These are phyloP conservation scores for Penicillium paxilli DNA, from an alignment of 495 filamentous ascomycete genomes.

Conservation along the genomic window DNA sequence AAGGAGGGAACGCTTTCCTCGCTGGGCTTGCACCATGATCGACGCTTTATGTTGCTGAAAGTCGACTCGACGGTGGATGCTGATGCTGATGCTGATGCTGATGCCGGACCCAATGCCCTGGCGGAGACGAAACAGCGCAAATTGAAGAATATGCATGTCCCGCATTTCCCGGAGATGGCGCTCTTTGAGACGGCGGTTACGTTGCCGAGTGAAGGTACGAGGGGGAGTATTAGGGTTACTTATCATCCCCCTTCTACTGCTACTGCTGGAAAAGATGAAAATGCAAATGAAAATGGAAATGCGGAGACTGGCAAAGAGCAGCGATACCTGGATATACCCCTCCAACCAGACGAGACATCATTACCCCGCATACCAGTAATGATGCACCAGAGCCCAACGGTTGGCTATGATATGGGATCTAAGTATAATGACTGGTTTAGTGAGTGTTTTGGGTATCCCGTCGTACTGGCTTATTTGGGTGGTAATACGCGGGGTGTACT, in stretches of 20 bases:
- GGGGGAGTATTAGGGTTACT: conserved; percentile 54
- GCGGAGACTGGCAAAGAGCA: too few relatives aligned
- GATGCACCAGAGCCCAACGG: conserved; percentile 64
- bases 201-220: conserved; percentile 21
- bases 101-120: too few relatives aligned
- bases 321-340: conserved; percentile 58
- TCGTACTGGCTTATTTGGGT: conserved; percentile 70
- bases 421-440: conserved; percentile 75
- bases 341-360: conserved; percentile 50
- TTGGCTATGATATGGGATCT: conserved; percentile 66
- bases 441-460: conserved; percentile 63
- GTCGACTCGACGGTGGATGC: conserved; percentile 35
- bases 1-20: conserved; percentile 53
- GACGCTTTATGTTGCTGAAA: conserved; percentile 75
- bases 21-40: conserved; percentile 75
- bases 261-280: neutral
- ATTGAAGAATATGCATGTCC: conserved; percentile 68
- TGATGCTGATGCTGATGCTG: too few relatives aligned
- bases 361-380: neutral
- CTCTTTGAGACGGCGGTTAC: conserved; percentile 65
- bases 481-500: conserved; percentile 61
- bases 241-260: conserved; percentile 41
- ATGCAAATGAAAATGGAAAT: conserved; percentile 18
- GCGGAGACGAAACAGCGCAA: conserved; percentile 9
- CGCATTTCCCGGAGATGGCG: conserved; percentile 60